Percentiles rank a stretch among this genome's conserved stretches.
These are phyloP conservation scores for Fusarium coicis DNA, from an alignment of 2,329 filamentous ascomycete species.

Conservation along the genomic window DNA sequence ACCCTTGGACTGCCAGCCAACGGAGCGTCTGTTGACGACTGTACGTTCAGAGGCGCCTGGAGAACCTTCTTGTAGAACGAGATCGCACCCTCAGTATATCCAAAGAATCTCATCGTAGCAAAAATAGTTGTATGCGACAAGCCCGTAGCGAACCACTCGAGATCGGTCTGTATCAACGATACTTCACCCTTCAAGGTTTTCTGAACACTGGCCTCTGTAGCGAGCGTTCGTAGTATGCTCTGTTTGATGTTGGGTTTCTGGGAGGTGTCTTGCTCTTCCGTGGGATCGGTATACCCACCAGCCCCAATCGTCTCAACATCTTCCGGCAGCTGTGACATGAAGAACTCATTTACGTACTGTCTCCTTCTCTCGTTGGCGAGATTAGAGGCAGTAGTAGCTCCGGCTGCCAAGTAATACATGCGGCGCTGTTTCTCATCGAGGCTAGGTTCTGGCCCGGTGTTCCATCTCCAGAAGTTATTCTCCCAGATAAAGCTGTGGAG, in stretches of 20 bases:
- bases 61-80: background rate
- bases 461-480: background rate
- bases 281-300: background rate
- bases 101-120: background rate
- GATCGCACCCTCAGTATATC: background rate
- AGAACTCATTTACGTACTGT: background rate
- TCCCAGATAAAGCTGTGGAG: background rate
- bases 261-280: background rate
- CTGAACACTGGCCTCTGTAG: background rate
- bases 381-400: background rate
- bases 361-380: background rate
- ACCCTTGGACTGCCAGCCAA: background rate
- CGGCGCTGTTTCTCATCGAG: background rate
- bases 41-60: background rate
- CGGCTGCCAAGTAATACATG: background rate
- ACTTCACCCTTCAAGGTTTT: background rate
- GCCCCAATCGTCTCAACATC: background rate
- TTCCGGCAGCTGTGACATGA: background rate
- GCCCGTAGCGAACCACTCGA: background rate
- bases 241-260: constrained; percentile 1
- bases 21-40: background rate
- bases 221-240: background rate
- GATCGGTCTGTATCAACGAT: background rate
- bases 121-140: background rate
- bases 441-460: background rate